phyloP scores from a whole-genome alignment of 495 filamentous ascomycete genomes.

The Aspergillus ostianus region DNA sequence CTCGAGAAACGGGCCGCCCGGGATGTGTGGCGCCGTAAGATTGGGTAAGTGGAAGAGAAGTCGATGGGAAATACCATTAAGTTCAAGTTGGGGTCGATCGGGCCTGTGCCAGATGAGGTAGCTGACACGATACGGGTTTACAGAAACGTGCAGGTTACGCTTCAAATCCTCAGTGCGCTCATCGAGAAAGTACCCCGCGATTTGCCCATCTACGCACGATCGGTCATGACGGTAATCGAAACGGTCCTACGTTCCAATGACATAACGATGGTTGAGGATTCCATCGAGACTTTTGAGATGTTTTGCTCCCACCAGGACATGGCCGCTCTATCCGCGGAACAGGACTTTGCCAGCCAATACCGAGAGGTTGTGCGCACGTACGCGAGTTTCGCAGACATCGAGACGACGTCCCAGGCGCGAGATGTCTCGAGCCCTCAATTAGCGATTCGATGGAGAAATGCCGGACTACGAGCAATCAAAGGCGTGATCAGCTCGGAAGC shows the following conservation, averaged over 20 bases:
- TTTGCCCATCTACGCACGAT: slow-evolving; percentile 79
- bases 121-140: slow-evolving; percentile 9
- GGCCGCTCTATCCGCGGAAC: slow-evolving; percentile 72
- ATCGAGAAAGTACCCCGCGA: slow-evolving; percentile 91
- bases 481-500: slow-evolving; percentile 71
- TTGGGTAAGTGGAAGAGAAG: slow-evolving; percentile 61
- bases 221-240: slow-evolving; percentile 74
- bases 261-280: slow-evolving; percentile 86
- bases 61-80: background rate
- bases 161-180: slow-evolving; percentile 81
- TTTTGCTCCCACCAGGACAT: slow-evolving; percentile 81
- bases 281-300: slow-evolving; percentile 74
- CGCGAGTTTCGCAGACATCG: slow-evolving; percentile 65
- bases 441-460: slow-evolving; percentile 78
- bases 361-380: slow-evolving; percentile 74
- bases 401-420: slow-evolving; percentile 31
- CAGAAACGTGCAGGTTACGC: slow-evolving; percentile 89
- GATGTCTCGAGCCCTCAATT: slow-evolving; percentile 62
- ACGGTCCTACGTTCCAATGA: slow-evolving; percentile 76
- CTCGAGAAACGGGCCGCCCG: slow-evolving; percentile 84
- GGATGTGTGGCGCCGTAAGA: slow-evolving; percentile 77
- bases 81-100: background rate
- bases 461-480: slow-evolving; percentile 75
- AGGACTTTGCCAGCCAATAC: slow-evolving; percentile 79
- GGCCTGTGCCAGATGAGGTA: background rate